Evolutionary conservation across 2,329 filamentous ascomycete species (phyloP), one percentile per base, ranked within the genome.

Genomic region (Talaromyces amestolkiae): DNA sequence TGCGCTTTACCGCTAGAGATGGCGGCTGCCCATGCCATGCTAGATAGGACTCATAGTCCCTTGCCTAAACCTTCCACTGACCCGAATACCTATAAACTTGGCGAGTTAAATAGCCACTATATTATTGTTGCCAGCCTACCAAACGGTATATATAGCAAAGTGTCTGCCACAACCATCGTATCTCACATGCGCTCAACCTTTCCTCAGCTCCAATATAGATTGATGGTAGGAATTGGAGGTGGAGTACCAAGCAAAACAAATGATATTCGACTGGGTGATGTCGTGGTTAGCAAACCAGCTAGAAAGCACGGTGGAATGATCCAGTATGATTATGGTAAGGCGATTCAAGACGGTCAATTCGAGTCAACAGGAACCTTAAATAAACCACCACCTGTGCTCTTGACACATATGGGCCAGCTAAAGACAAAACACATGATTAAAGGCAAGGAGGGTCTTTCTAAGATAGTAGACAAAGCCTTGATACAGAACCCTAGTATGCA

Each of bases 231-330:
- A 3, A 63, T 69, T 17, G 65, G 65, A 43, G 68, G 61, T 1
- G 68, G 69, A 0, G 68, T 67, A 0, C 68, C 63, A 1, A 43
- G n/a, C 11, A 41, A 62, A 5, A 27, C 10, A 1, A 3, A 45
- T 33, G 65, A 71, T 54, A 68, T 72, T 61, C 64, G 66, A 11
- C 47, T 72, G 1, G 70, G 69, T 9, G 69, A 73, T 65, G 64
- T 72, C 0, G 70, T 71, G 4, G 64, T 73, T 4, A 72, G 71
- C 41, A 65, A 47, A 19, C 63, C 63, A 6, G 13, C 39, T 15
- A 39, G 15, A 31, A 60, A 2, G 3, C 43, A 45, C 7, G 22
- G 51, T n/a, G 64, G 59, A 47, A 45, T 67, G 39, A 45, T 60
- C 7, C 15, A 49, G 11, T 49, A 49, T 49, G 6, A 49, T 24